Evolutionary conservation across 2,329 filamentous ascomycete species (phyloP).

Genomic region (Ascochyta rabiei): DNA sequence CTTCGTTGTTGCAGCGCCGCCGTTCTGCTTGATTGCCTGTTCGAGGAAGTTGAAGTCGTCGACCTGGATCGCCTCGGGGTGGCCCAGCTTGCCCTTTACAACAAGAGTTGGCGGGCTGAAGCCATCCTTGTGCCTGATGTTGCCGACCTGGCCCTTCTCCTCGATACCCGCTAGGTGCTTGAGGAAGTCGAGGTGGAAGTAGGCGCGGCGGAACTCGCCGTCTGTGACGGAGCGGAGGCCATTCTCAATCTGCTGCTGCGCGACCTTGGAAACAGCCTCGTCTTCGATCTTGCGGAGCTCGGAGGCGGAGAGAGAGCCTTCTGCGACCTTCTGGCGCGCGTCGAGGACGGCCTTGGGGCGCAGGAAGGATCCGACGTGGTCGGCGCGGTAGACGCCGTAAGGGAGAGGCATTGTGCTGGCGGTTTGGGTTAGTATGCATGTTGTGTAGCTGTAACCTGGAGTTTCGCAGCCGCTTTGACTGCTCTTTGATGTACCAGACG

Average conservation of each 20-base stretch:
- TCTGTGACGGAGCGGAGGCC: conserved; percentile 61
- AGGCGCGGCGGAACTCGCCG: conserved; percentile 63
- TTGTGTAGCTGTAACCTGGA: background rate
- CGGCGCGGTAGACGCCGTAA: conserved; percentile 52
- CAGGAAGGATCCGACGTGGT: conserved; percentile 64
- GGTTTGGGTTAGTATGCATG: background rate
- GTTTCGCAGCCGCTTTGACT: background rate
- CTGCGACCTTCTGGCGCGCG: conserved; percentile 56
- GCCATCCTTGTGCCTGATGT: conserved; percentile 50
- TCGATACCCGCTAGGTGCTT: conserved; percentile 61
- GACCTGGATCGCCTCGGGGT: conserved; percentile 61
- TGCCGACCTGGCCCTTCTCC: conserved; percentile 57
- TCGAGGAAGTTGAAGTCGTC: conserved; percentile 63
- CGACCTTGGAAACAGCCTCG: conserved; percentile 56
- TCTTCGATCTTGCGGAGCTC: conserved; percentile 60
- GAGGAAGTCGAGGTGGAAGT: conserved; percentile 66
- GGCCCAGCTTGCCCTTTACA: conserved; percentile 60
- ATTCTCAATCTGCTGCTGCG: conserved; percentile 56
- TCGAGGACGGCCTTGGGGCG: conserved; percentile 58
- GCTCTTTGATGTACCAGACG: background rate
- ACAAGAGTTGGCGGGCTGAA: conserved; percentile 61
- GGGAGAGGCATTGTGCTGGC: conserved; percentile 45
- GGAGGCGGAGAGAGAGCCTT: conserved; percentile 49
- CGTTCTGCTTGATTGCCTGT: conserved; percentile 51
- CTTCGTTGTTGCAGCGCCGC: conserved; percentile 54